Evolutionary conservation across 495 filamentous ascomycete species (phyloP).

Genomic region (Sordaria brevicollis): DNA sequence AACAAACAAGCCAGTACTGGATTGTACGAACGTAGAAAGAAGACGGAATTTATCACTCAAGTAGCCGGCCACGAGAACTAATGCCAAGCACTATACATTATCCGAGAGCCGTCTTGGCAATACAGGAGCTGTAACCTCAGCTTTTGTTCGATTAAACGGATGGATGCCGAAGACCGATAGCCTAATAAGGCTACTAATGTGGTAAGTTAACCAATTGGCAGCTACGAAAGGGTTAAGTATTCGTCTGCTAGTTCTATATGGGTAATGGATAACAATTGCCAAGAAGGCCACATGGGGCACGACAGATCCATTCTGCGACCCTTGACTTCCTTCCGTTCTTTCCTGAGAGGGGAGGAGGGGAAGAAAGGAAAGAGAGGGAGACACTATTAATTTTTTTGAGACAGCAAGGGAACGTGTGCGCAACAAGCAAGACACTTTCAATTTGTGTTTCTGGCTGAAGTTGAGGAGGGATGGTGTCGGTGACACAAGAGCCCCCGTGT

Average conservation of each 20-base stretch:
- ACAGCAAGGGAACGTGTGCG: not conserved
- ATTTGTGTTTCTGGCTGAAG: not conserved
- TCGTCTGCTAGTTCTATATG: not conserved
- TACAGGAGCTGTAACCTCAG: not conserved
- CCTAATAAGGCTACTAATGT: not conserved
- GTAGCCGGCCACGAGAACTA: not conserved
- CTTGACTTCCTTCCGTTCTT: not conserved
- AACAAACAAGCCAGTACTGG: too few relatives aligned
- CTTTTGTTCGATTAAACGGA: not conserved
- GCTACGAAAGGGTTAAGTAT: not conserved
- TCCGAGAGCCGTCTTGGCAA: not conserved
- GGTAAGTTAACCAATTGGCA: not conserved
- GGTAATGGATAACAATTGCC: not conserved
- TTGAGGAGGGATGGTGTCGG: not conserved
- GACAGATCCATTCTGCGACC: not conserved
- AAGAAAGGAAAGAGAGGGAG: not conserved
- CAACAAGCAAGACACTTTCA: not conserved
- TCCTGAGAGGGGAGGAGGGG: not conserved
- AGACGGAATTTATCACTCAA: too few relatives aligned
- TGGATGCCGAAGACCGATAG: not conserved
- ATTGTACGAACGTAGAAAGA: too few relatives aligned
- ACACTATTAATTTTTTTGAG: not conserved
- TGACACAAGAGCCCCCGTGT: not conserved
- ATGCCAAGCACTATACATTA: not conserved
- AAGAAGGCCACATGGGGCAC: not conserved